Evolutionary conservation across 169 alveolate genomes (phyloP).

Genomic region (Eimeria nieschulzi): DNA sequence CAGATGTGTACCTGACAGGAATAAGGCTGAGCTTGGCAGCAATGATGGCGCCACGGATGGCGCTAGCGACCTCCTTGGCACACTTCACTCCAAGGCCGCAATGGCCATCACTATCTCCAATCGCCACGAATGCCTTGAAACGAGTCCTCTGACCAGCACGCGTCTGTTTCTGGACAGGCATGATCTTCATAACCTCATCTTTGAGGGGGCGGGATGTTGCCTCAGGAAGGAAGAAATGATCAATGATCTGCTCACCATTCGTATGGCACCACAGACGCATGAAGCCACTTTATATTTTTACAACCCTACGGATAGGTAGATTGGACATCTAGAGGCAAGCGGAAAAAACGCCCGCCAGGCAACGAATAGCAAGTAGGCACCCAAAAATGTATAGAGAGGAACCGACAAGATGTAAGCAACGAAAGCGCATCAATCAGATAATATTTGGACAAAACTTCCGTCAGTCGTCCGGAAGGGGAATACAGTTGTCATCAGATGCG

Average conservation of each 20-base stretch:
- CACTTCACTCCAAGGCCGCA: conserved; percentile 87
- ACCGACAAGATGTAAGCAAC: background rate
- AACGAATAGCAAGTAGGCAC: too few relatives aligned
- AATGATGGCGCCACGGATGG: conserved; percentile 99
- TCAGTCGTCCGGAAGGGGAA: conserved; percentile 74
- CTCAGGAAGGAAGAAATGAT: conserved; percentile 93
- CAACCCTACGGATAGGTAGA: too few relatives aligned
- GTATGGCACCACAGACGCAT: background rate
- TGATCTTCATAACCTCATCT: conserved; percentile 99
- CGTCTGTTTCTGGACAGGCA: conserved; percentile 99
- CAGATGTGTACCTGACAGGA: conserved; percentile 92
- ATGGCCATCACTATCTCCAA: conserved; percentile 91
- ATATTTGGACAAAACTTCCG: conserved; percentile 60
- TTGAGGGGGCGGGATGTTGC: conserved; percentile 85
- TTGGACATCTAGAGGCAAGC: too few relatives aligned
- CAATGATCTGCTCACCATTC: conserved; percentile 82
- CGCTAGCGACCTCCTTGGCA: conserved; percentile 99
- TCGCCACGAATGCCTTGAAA: conserved; percentile 99
- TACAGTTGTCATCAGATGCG: conserved; percentile 66
- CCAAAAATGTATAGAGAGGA: too few relatives aligned
- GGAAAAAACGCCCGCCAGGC: too few relatives aligned
- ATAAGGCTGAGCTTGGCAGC: conserved; percentile 98
- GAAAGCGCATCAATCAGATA: conserved; percentile 30
- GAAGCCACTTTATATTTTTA: background rate
- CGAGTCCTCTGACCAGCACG: conserved; percentile 99